Conservation (phyloP, 129 eudicot genomes). For the Tagetes erecta region DNA sequence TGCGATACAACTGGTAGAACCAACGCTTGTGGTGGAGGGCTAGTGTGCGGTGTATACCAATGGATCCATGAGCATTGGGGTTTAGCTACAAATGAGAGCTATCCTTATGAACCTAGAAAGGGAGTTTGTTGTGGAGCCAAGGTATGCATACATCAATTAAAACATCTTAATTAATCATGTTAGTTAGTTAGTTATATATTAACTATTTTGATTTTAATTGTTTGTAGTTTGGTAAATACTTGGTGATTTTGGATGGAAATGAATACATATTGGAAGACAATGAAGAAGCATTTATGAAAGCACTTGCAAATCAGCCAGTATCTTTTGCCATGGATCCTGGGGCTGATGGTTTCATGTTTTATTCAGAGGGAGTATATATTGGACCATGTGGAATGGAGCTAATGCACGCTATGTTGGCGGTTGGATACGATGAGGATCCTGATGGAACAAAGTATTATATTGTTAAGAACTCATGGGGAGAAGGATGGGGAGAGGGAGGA, state of each 20-base stretch:
- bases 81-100: too few relatives aligned
- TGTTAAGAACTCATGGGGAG: slow-evolving; percentile 25
- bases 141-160: too few relatives aligned
- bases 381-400: slow-evolving; percentile 57
- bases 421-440: slow-evolving; percentile 19
- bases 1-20: slow-evolving; percentile 51
- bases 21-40: slow-evolving; percentile 38
- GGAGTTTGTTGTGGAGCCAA: too few relatives aligned
- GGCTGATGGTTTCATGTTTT: slow-evolving; percentile 46
- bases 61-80: slow-evolving; percentile 35
- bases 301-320: slow-evolving; percentile 60
- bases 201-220: slow-evolving; percentile 9
- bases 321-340: slow-evolving; percentile 58
- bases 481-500: slow-evolving; percentile 22
- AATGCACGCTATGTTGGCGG: slow-evolving; percentile 30
- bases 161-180: too few relatives aligned
- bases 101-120: too few relatives aligned
- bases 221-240: slow-evolving; percentile 4
- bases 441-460: slow-evolving; percentile 21
- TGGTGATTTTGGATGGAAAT: slow-evolving; percentile 42
- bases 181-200: too few relatives aligned
- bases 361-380: slow-evolving; percentile 59
- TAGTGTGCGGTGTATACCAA: slow-evolving; percentile 56
- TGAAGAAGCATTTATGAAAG: slow-evolving; percentile 55
- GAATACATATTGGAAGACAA: slow-evolving; percentile 42